Base-by-base conservation (phyloP, 2,329 filamentous ascomycete genomes). In the Periconia digitata region DNA sequence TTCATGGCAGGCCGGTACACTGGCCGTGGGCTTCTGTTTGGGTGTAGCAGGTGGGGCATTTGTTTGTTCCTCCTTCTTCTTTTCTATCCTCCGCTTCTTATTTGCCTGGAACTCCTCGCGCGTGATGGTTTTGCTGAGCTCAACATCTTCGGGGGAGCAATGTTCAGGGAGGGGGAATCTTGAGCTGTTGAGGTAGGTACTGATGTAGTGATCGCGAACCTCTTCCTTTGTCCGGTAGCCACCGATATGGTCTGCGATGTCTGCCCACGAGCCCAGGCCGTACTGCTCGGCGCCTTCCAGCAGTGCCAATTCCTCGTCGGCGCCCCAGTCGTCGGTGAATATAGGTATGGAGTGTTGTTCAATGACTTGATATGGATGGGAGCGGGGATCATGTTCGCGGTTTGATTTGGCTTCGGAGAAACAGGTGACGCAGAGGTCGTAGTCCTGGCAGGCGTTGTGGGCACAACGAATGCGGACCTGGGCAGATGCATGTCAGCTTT, bases 261-360 rank as follows among this genome's bases (percentile, higher is more conserved):
- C 94, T 34, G 92, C 90, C 92, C 94, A 99, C 18, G 92, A 97
- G 3, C 94, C 94, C 42, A 99, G 77, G 0, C 94, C 94, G 67
- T 99, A 99, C 49, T 90, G 95, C 72, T 99, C 94, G 10, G 90
- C 91, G 18, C 94, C 94, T 74, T 99, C 94, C 0, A 99, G 75
- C 44, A 99, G 76, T 5, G 97, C 76, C n/a, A 97, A 74, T 72
- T 99, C 94, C 70, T 99, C 94, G 67, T 99, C 94, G 20, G 94
- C 94, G 12, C 94, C 94, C 94, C 94, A 99, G 66, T 96, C 92
- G 49, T 84, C 82, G 58, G 92, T 87, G 64, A 95, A 99, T 49
- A 99, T 97, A 1, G 94, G 94, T 42, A 99, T 95, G 0, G 92
- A 96, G 67, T 99, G 96, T 65, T 97, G 94, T 71, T 99, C 94